Conservation (phyloP, 108 stramenopile genomes). For the Cyclotella kingstonii region DNA sequence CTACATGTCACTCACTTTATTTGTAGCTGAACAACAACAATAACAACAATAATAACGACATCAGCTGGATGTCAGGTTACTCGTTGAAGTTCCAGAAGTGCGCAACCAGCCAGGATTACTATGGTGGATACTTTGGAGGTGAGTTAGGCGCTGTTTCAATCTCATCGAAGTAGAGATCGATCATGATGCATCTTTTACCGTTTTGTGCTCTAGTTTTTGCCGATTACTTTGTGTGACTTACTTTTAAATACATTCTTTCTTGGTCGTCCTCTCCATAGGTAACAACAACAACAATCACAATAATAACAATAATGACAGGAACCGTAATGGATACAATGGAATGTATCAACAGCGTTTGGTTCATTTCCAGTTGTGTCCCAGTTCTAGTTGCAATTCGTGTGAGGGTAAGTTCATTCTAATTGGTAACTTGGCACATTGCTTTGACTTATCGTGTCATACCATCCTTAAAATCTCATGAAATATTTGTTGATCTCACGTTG, state of each 20-base stretch:
- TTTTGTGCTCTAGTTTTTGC: background rate
- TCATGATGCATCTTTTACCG: background rate
- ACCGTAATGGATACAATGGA: conserved; percentile 37
- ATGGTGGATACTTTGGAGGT: conserved; percentile 55
- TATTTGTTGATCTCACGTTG: background rate
- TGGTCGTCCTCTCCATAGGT: background rate
- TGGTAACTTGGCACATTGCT: background rate
- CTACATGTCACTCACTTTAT: background rate
- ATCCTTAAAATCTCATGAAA: background rate
- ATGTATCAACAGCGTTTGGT: conserved; percentile 71
- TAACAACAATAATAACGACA: conserved; percentile 25
- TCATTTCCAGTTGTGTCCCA: conserved; percentile 71
- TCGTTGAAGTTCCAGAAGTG: conserved; percentile 66
- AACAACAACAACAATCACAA: conserved; percentile 24
- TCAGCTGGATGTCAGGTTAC: conserved; percentile 59
- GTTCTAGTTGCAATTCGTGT: conserved; percentile 26
- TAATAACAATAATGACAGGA: conserved; percentile 16
- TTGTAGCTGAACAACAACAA: conserved; percentile 21
- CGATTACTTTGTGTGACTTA: background rate
- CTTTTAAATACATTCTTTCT: background rate
- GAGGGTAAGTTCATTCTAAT: background rate
- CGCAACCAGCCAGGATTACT: conserved; percentile 24
- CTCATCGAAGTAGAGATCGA: background rate
- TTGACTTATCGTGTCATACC: background rate
- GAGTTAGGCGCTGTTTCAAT: conserved; percentile 1